Percentiles rank a stretch among this genome's conserved stretches.
phyloP scores from a whole-genome alignment of 345 rosid genomes.

The Salix dunnii region DNA sequence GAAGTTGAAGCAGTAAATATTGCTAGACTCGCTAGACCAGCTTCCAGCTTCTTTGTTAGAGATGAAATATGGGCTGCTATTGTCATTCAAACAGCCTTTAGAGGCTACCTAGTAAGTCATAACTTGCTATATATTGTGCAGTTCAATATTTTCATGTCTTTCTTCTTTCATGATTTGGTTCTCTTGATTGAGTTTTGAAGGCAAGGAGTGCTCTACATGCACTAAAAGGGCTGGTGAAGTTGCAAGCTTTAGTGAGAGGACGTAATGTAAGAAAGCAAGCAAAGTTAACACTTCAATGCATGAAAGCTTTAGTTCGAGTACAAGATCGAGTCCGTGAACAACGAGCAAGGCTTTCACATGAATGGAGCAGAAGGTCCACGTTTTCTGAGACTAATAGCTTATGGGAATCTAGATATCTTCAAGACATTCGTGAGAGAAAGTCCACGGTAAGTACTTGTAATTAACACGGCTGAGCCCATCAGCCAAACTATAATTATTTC shows the following conservation, averaged over 20 bases:
- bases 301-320: slow-evolving; percentile 29
- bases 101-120: slow-evolving; percentile 31
- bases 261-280: slow-evolving; percentile 27
- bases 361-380: slow-evolving; percentile 23
- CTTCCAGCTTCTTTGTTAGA: background rate
- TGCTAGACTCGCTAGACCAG: slow-evolving; percentile 17
- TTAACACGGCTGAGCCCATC: background rate
- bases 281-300: slow-evolving; percentile 22
- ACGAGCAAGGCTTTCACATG: slow-evolving; percentile 19
- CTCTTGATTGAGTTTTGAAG: slow-evolving; percentile 3
- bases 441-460: slow-evolving; percentile 9
- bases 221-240: slow-evolving; percentile 31
- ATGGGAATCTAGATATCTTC: slow-evolving; percentile 12
- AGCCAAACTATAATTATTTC: background rate
- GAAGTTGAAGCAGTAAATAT: slow-evolving; percentile 16
- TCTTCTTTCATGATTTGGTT: background rate
- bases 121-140: background rate
- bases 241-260: slow-evolving; percentile 33
- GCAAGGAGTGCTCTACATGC: slow-evolving; percentile 31
- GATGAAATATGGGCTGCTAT: slow-evolving; percentile 16
- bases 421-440: slow-evolving; percentile 17
- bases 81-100: slow-evolving; percentile 27
- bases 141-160: background rate
- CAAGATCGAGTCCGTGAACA: slow-evolving; percentile 25
- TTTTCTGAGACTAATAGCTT: slow-evolving; percentile 18